These are phyloP conservation scores for Kluyveromyces nonfermentans DNA, from an alignment of 805 yeast genomes.

Conservation along the genomic window DNA sequence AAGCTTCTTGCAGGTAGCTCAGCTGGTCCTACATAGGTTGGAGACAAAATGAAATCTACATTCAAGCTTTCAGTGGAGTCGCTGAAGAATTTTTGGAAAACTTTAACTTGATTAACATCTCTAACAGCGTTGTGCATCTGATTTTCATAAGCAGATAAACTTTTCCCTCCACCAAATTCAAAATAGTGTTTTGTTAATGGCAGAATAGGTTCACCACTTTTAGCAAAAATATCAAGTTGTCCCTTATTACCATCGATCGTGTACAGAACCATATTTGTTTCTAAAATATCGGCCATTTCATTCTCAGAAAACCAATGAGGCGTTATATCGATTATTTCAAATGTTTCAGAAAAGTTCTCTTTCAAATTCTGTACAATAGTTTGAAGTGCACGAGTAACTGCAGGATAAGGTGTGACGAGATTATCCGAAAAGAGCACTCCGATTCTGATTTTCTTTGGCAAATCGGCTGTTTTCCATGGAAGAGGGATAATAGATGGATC, in stretches of 20 bases:
- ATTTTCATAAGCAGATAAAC: conserved; percentile 40
- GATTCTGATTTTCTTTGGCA: conserved; percentile 39
- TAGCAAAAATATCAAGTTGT: conserved; percentile 41
- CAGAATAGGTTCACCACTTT: conserved; percentile 63
- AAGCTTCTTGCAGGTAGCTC: conserved; percentile 52
- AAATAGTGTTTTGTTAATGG: conserved; percentile 57
- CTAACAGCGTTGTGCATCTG: conserved; percentile 45
- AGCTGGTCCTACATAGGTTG: conserved; percentile 61
- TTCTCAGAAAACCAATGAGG: conserved; percentile 18
- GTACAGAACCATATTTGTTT: conserved; percentile 33
- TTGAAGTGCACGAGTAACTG: conserved; percentile 47
- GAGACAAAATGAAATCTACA: conserved; percentile 57
- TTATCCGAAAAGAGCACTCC: conserved; percentile 61
- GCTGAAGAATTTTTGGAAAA: conserved; percentile 15
- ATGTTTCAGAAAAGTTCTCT: conserved; percentile 48
- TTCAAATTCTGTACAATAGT: conserved; percentile 43
- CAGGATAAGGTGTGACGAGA: conserved; percentile 57
- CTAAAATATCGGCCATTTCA: conserved; percentile 17
- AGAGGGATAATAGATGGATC: conserved; percentile 31
- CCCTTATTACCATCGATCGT: conserved; percentile 58
- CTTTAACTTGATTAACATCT: conserved; percentile 47
- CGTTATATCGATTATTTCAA: conserved; percentile 42
- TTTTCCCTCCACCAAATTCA: conserved; percentile 49
- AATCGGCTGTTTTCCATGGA: conserved; percentile 31
- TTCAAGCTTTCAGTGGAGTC: conserved; percentile 1